Evolutionary conservation across 2,329 filamentous ascomycete species (phyloP), one percentile per base, ranked within the genome.

Genomic region (Aspergillus caelatus): DNA sequence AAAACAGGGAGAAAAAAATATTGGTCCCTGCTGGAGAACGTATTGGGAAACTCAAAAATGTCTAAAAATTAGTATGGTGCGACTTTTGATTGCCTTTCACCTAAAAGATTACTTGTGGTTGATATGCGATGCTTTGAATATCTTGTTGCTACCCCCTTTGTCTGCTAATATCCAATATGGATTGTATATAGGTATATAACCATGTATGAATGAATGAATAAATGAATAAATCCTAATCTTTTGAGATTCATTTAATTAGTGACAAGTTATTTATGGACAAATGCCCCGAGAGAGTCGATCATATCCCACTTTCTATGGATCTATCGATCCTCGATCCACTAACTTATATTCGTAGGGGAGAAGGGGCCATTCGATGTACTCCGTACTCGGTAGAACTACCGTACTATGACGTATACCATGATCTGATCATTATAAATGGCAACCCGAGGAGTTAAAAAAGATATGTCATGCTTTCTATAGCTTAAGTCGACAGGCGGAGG

Each of bases 291-390:
- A 16, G 39, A 19, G 45, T 19, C 28, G 57, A 52, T 58, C 57
- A 32, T 53, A 46, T 59, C 23, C 46, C 46, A 53, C 32, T 59
- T 53, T 30, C 43, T 41, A 26, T 53, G 45, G 39, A 43, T 39
- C 30, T 14, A 59, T 39, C 10, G 21, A 26, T 43, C 19, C 41
- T 43, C 19, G 41, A 21, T 46, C 43, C n/a, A 46, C 43, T 12
- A 1, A 23, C 43, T 9, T 41, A 9, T 23, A 46, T 46, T 46
- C 5, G 11, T 11, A 16, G 21, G 43, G 11, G 14, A n/a, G 19
- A 32, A 46, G n/a, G 57, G 57, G n/a, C 23, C 32, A 7, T 39
- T 12, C 3, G 3, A 28, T 9, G 26, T 57, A 30, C 54, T 45
- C 3, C 26, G 26, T 26, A 26, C 26, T 26, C 26, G 26, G 16